These are phyloP conservation scores for Colletotrichum theobromicola DNA, from an alignment of 2,329 filamentous ascomycete genomes.

Conservation along the genomic window DNA sequence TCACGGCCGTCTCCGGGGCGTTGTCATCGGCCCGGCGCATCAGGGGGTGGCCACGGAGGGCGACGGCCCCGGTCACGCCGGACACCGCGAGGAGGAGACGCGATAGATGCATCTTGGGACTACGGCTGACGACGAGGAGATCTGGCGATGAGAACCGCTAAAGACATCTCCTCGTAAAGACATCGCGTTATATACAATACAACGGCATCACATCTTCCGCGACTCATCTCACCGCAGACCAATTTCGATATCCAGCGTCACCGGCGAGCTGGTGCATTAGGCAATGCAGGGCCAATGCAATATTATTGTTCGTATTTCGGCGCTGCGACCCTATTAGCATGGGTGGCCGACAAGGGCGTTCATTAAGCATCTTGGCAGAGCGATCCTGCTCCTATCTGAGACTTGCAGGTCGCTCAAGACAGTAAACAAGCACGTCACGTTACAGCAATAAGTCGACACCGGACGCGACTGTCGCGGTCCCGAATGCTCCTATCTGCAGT, in stretches of 20 bases:
- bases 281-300: neutral
- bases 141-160: neutral
- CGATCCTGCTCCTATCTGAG: neutral
- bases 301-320: slow-evolving; percentile 4
- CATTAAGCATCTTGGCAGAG: neutral
- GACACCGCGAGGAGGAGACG: neutral
- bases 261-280: neutral
- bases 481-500: neutral
- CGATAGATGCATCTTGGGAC: neutral
- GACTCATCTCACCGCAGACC: neutral
- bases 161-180: neutral
- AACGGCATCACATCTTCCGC: neutral
- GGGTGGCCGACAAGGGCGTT: neutral
- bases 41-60: neutral
- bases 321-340: neutral
- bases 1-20: neutral
- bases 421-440: neutral
- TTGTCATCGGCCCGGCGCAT: slow-evolving; percentile 9
- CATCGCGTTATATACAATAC: neutral
- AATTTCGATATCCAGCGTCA: neutral
- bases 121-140: neutral
- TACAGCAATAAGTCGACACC: neutral
- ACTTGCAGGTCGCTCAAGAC: neutral
- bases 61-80: neutral
- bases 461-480: neutral